Base-by-base conservation (phyloP, 148 eudicot species). In the Nyssa sinensis region DNA sequence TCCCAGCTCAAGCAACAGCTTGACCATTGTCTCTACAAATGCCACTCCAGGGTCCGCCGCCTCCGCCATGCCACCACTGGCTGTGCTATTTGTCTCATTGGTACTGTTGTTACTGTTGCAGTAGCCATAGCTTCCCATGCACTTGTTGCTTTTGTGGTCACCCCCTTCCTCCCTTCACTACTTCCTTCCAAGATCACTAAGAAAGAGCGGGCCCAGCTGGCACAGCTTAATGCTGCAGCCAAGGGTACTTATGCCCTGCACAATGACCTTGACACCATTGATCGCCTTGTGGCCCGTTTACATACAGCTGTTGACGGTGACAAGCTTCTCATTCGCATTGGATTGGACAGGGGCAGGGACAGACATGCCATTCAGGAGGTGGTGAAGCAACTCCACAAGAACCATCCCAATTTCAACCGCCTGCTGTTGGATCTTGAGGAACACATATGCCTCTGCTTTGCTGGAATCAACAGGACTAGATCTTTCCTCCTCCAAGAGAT, bases 401-500 rank as follows among this genome's bases (percentile, higher is more conserved):
- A 82, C 53, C 86, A 82, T 35, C 51, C 32, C 7, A 86, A 83
- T 84, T 79, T 91, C 35, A 64, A 74, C 9, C 66, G 78, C 57
- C 89, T 88, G 82, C 90, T 94, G 28, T 77, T 28, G 5, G 94
- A 87, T 77, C 93, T 94, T 10, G 93, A 90, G 79, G 93, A 85
- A 49, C 90, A 90, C 74, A 78, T 94, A 39, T 90, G 94, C 60
- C 85, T 88, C 34, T 89, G 97, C 75, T 87, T 94, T 72, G 77
- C 85, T 71, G 91, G 90, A 66, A 87, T 91, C 21, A 94, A 94
- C 77, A 82, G 86, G 75, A 87, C 95, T 23, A 88, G 98, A 75
- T 51, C 79, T 14, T 79, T 76, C 11, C 93, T 94, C 33, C 85
- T 94, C 8, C 66, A 84, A 58, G 88, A 88, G 79, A 85, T 93